Evolutionary conservation across 2,329 filamentous ascomycete genomes (phyloP).

Genomic region (Colletotrichum kahawae): DNA sequence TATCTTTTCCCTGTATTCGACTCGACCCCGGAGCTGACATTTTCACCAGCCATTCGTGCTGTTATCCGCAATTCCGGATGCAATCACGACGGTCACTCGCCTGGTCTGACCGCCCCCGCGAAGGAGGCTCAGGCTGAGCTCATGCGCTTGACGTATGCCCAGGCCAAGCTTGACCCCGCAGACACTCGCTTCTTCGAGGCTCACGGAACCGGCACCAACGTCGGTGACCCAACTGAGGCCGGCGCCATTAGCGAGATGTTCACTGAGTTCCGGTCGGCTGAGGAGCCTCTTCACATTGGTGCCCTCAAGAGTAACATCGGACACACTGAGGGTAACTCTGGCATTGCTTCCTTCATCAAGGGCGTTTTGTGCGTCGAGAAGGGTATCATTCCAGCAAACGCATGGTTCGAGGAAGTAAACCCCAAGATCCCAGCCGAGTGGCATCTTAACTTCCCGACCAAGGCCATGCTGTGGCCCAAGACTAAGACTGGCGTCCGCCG

Average conservation of each 20-base stretch:
- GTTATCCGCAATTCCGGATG: constrained; percentile 22
- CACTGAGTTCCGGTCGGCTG: not conserved
- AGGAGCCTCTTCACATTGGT: not conserved
- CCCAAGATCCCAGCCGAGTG: constrained; percentile 29
- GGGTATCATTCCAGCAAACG: not conserved
- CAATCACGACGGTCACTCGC: constrained; percentile 47
- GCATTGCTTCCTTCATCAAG: not conserved
- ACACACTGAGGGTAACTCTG: not conserved
- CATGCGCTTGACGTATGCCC: constrained; percentile 41
- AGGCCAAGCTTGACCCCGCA: constrained; percentile 26
- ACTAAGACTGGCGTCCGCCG: constrained; percentile 46
- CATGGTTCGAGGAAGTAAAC: constrained; percentile 31
- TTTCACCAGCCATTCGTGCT: not conserved
- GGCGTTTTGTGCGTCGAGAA: not conserved
- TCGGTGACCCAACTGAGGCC: not conserved
- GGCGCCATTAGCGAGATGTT: not conserved
- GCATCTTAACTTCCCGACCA: constrained; percentile 35
- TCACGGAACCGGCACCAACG: not conserved
- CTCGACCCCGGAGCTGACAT: not conserved
- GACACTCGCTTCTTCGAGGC: constrained; percentile 43
- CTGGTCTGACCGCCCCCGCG: constrained; percentile 38
- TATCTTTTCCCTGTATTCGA: too few relatives aligned
- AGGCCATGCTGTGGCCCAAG: not conserved
- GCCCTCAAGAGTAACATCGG: not conserved
- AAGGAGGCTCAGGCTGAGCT: constrained; percentile 32